Evolutionary conservation across 1,284 basidiomycete species (phyloP), one percentile per base, ranked within the genome.

Genomic region (Ustilago shanxiensis): DNA sequence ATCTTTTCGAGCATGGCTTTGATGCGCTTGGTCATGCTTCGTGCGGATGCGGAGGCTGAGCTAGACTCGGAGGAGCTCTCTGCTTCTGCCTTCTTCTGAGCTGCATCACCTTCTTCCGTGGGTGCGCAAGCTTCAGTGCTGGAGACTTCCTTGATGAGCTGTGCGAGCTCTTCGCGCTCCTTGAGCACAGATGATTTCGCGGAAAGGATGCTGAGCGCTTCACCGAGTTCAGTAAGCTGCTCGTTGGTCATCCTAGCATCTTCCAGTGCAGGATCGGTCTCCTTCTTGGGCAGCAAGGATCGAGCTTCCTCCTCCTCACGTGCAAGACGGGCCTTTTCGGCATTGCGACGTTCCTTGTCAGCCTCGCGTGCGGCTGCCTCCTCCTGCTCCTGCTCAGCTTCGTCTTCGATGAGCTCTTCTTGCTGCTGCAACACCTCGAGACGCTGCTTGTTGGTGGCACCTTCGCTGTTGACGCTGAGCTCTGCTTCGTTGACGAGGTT

Each of bases 381-480:
- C 87, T 97, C 95, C 85, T 89, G 79, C 82, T 99, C 97, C 87
- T 99, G 96, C 86, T 98, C 96, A 76, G 95, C 92, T 87, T 99
- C 96, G 86, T 98, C 96, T 87, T 98, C 95, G 85, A 99, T 99
- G 70, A 99, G 93, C 87, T 99, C 96, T 86, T 99, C 95, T 87
- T 99, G 96, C 86, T 99, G 94, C 84, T 97, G 93, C 86, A 99
- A 88, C 9, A 99, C 96, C 80, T 98, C 96, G 67, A 99, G 90
- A 87, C 96, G 95, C 89, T 98, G 94, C 89, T 98, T 97, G 90
- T 98, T 98, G 81, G 92, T 94, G 16, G 95, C 93, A 60, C 93
- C 92, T 58, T 97, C 95, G 64, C 92, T 93, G 82, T 95, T 94
- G 50, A 98, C 95, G 87, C 95, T 93, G 54, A 99, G 90, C 87